phyloP scores from a whole-genome alignment of 2,329 filamentous ascomycete species.

The Corynespora cassiicola region DNA sequence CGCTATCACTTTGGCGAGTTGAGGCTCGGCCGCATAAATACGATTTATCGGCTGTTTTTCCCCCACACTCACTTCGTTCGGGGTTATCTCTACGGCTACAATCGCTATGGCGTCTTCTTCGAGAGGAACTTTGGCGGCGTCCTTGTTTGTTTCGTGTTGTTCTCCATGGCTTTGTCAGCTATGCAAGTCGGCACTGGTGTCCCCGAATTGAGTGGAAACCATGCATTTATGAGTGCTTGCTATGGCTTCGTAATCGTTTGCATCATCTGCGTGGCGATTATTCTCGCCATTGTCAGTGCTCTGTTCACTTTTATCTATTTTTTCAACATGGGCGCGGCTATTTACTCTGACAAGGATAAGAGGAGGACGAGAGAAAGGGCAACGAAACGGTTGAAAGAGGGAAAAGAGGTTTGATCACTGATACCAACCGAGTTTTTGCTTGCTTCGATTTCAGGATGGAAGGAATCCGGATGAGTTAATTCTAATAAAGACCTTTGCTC shows the following conservation, averaged over 20 bases:
- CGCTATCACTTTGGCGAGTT: slow-evolving; percentile 46
- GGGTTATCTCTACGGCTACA: slow-evolving; percentile 48
- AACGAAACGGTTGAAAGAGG: too few species aligned
- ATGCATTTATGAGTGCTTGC: slow-evolving; percentile 29
- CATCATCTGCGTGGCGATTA: slow-evolving; percentile 37
- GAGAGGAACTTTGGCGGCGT: slow-evolving; percentile 47
- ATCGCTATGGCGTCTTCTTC: slow-evolving; percentile 48
- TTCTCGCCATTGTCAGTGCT: slow-evolving; percentile 31
- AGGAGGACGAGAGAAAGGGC: slow-evolving; percentile 41
- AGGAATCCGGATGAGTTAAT: too few species aligned
- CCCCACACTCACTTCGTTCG: slow-evolving; percentile 42
- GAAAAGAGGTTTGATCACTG: too few species aligned
- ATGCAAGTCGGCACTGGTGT: slow-evolving; percentile 46
- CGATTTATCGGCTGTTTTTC: slow-evolving; percentile 42
- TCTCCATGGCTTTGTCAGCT: slow-evolving; percentile 42
- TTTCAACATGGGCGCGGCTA: slow-evolving; percentile 44
- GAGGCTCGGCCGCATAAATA: slow-evolving; percentile 42
- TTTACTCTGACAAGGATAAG: slow-evolving; percentile 40
- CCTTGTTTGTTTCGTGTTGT: slow-evolving; percentile 45
- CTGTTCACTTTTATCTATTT: slow-evolving; percentile 41
- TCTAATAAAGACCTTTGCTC: too few species aligned
- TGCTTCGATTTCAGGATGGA: too few species aligned
- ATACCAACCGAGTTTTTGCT: too few species aligned
- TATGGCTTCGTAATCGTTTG: slow-evolving; percentile 45
- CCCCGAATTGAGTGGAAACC: slow-evolving; percentile 25